phyloP scores from a whole-genome alignment of 306 rosid genomes.

The Styphnolobium japonicum region DNA sequence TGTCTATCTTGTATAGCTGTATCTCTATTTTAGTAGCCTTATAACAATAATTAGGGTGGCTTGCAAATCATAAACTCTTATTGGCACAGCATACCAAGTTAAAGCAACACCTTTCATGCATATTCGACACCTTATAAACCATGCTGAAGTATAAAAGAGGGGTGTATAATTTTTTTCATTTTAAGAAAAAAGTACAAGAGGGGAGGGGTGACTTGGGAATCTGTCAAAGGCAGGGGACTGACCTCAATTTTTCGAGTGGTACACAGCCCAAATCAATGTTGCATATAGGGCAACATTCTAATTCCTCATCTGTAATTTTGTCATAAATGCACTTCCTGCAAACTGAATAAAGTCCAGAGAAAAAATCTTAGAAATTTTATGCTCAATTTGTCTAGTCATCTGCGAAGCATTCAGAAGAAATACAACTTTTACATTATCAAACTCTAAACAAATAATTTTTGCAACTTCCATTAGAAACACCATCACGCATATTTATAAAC shows the following conservation, averaged over 20 bases:
- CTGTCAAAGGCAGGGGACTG: neutral
- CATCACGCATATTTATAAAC: neutral
- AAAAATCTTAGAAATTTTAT: conserved; percentile 3
- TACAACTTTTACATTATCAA: neutral
- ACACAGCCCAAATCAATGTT: conserved; percentile 69
- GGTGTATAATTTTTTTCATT: neutral
- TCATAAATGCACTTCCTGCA: conserved; percentile 94
- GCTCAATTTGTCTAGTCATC: neutral
- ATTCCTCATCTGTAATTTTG: conserved; percentile 73
- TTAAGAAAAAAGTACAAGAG: neutral
- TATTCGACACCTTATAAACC: neutral
- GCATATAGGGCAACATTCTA: conserved; percentile 85
- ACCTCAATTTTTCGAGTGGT: conserved; percentile 93
- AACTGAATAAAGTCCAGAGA: conserved; percentile 48
- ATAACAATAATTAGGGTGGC: neutral
- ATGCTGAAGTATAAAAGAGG: neutral
- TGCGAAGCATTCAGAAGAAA: neutral
- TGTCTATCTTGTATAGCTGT: neutral
- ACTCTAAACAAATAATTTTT: neutral
- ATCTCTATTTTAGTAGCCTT: conserved; percentile 6
- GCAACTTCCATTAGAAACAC: neutral
- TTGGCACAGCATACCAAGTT: conserved; percentile 1
- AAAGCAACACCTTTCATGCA: conserved; percentile 8
- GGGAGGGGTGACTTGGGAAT: conserved; percentile 7
- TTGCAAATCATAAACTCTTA: neutral